phyloP scores from a whole-genome alignment of 768 basidiomycete species.

The Pisolithus albus region DNA sequence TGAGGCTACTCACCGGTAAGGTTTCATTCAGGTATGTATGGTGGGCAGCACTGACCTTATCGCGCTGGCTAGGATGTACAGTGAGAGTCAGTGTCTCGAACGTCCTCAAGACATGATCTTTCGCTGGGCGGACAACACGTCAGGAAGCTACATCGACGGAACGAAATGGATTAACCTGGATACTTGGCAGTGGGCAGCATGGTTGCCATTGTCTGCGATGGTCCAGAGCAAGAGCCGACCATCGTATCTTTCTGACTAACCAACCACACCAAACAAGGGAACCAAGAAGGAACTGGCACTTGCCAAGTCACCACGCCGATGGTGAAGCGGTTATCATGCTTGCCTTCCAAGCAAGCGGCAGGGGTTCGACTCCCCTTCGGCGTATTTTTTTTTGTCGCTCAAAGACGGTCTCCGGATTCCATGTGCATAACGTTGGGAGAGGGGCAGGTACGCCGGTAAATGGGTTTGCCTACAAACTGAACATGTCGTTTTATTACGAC shows the following conservation, averaged over 20 bases:
- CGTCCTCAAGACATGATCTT: slow-evolving; percentile 46
- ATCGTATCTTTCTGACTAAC: too few relatives aligned
- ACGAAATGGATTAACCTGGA: not conserved
- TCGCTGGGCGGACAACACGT: slow-evolving; percentile 29
- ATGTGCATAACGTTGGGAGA: too few relatives aligned
- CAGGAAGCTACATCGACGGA: not conserved
- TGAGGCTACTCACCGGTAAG: slow-evolving; percentile 45
- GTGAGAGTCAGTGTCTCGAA: slow-evolving; percentile 45
- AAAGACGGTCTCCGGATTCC: too few relatives aligned
- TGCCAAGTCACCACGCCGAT: slow-evolving; percentile 40
- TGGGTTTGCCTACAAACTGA: too few relatives aligned
- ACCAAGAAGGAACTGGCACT: too few relatives aligned
- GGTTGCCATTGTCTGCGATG: not conserved
- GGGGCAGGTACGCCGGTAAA: too few relatives aligned
- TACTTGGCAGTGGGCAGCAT: not conserved
- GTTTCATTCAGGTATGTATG: not conserved
- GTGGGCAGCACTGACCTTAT: slow-evolving; percentile 37
- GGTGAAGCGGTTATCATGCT: slow-evolving; percentile 93
- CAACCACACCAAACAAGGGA: too few relatives aligned
- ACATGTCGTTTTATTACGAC: too few relatives aligned
- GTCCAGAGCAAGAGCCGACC: too few relatives aligned
- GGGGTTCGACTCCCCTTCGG: slow-evolving; percentile 74
- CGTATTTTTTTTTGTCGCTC: slow-evolving; percentile 13
- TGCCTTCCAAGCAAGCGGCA: slow-evolving; percentile 80
- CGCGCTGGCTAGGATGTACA: slow-evolving; percentile 42